Base-by-base conservation (phyloP, 1,284 basidiomycete species). In the Ceratobasidium sp. region DNA sequence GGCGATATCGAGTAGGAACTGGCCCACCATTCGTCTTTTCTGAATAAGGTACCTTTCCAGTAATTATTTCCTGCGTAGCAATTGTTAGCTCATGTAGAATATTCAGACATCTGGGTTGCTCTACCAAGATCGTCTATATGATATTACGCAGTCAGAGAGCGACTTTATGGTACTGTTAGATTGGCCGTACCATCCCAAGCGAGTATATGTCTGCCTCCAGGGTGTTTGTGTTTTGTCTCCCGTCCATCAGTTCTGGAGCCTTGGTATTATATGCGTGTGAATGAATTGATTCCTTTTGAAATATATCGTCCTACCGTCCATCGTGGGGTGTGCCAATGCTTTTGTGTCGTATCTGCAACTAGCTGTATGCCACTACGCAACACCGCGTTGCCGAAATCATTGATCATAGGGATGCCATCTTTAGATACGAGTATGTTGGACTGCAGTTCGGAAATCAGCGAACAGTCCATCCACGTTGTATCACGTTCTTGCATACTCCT, bases 121-220 rank as follows among this genome's bases (percentile, higher is more conserved):
- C 8, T 48, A 48, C 46, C 23, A 48, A n/a, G 46, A 48, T 48
- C 23, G 46, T 48, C 46, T 48, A n/a, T n/a, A n/a, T 48, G 23
- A 8, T 48, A n/a, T 23, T 48, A 8, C 18, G 9, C 16, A 48
- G 46, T n/a, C 46, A 48, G 46, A 48, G n/a, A n/a, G n/a, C n/a
- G n/a, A n/a, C n/a, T n/a, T n/a, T n/a, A n/a, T n/a, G n/a, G n/a
- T n/a, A n/a, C n/a, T n/a, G n/a, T n/a, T n/a, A n/a, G n/a, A n/a
- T n/a, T n/a, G n/a, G 12, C 28, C 52, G 16, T 55, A 55, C 52
- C 52, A 55, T 55, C 10, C 52, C 52, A 55, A 55, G 52, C 9
- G 52, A 28, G 32, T 55, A 55, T 23, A 55, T 28, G 23, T 55
- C 52, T 14, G 52, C 52, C 14, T 8, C 28, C 36, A 5, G 36